Conservation (phyloP, 2,329 filamentous ascomycete genomes). For the Microsporum audouinii region DNA sequence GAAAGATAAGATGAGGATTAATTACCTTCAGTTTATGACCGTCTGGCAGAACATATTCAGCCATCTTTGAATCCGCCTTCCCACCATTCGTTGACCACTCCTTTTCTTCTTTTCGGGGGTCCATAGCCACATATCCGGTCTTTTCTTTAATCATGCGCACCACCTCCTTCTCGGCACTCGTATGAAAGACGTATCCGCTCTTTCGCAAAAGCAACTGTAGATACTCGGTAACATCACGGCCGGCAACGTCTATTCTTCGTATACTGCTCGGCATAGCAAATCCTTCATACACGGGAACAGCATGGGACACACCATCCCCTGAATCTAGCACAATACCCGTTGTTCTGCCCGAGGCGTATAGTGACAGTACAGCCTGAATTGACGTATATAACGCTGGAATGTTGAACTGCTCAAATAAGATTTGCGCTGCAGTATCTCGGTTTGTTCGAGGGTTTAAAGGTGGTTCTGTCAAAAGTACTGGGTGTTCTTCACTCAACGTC, state of each 20-base stretch:
- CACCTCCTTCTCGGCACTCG: slow-evolving; percentile 98
- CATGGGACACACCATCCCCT: slow-evolving; percentile 92
- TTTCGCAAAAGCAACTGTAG: slow-evolving; percentile 84
- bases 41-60: slow-evolving; percentile 84
- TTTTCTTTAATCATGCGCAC: slow-evolving; percentile 95
- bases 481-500: slow-evolving; percentile 96
- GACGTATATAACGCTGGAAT: slow-evolving; percentile 93
- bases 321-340: slow-evolving; percentile 93
- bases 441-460: slow-evolving; percentile 92
- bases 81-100: slow-evolving; percentile 67
- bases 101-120: slow-evolving; percentile 90
- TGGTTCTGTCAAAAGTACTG: slow-evolving; percentile 89
- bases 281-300: slow-evolving; percentile 93
- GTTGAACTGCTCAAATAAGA: slow-evolving; percentile 98
- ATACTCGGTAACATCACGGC: slow-evolving; percentile 90
- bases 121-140: slow-evolving; percentile 77
- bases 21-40: slow-evolving; percentile 84
- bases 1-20: background rate
- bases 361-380: slow-evolving; percentile 88
- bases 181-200: slow-evolving; percentile 89
- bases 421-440: slow-evolving; percentile 90
- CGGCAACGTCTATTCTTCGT: slow-evolving; percentile 88
- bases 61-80: slow-evolving; percentile 65
- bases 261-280: slow-evolving; percentile 96
- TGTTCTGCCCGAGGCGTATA: slow-evolving; percentile 91